Evolutionary conservation across 106 monocot species (phyloP).

Genomic region (Acanthochlamys bracteata): DNA sequence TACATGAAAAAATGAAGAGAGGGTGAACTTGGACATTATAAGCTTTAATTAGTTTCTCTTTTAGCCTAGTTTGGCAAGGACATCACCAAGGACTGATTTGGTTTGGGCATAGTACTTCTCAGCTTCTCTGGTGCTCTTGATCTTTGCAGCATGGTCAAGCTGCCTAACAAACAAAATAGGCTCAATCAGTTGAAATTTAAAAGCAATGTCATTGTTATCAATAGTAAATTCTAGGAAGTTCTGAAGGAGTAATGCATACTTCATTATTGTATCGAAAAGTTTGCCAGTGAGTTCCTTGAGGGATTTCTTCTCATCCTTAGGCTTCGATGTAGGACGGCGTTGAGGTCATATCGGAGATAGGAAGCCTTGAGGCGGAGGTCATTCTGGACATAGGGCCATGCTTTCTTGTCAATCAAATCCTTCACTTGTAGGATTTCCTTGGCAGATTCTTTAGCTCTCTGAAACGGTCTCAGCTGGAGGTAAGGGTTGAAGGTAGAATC

Average conservation of each 20-base stretch:
- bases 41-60: not conserved
- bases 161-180: constrained; percentile 10
- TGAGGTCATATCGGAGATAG: constrained; percentile 87
- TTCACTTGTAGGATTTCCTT: constrained; percentile 74
- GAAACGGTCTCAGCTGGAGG: constrained; percentile 43
- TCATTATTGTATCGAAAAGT: constrained; percentile 62
- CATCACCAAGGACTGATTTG: constrained; percentile 52
- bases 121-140: constrained; percentile 59
- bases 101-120: constrained; percentile 71
- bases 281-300: constrained; percentile 57
- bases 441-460: constrained; percentile 63
- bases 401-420: constrained; percentile 78
- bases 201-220: no score
- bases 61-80: constrained; percentile 82
- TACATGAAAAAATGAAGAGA: not conserved
- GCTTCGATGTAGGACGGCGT: constrained; percentile 75
- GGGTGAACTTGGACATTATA: not conserved
- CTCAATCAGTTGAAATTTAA: not conserved
- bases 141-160: constrained; percentile 90
- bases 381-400: constrained; percentile 82
- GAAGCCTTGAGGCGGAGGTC: constrained; percentile 72
- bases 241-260: constrained; percentile 13
- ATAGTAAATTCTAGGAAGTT: not conserved
- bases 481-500: constrained; percentile 83
- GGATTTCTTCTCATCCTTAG: constrained; percentile 85